These are phyloP conservation scores for Brettanomyces anomalus DNA, from an alignment of 805 yeast species.

Conservation along the genomic window DNA sequence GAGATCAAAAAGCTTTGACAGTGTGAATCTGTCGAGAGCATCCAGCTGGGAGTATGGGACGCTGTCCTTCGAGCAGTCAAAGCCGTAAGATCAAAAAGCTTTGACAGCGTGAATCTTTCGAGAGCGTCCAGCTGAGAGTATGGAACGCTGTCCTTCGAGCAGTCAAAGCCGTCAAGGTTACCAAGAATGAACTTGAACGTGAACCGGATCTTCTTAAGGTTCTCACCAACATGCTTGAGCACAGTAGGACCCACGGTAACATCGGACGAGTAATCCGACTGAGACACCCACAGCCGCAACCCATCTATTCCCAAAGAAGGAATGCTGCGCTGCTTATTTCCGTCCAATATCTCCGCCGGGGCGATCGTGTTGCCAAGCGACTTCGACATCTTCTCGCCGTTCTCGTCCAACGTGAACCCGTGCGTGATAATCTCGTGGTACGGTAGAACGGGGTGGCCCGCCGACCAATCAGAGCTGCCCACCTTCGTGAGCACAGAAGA, in stretches of 20 bases:
- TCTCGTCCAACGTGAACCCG: slow-evolving; percentile 84
- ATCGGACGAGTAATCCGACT: slow-evolving; percentile 77
- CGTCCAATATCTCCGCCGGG: slow-evolving; percentile 62
- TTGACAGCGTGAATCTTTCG: slow-evolving; percentile 58
- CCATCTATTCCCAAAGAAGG: slow-evolving; percentile 87
- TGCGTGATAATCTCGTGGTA: slow-evolving; percentile 76
- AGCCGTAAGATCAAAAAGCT: slow-evolving; percentile 43
- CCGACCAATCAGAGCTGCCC: no score
- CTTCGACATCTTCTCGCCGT: slow-evolving; percentile 88
- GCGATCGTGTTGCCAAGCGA: slow-evolving; percentile 75
- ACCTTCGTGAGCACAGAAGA: slow-evolving; percentile 78
- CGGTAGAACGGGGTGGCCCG: slow-evolving; percentile 36
- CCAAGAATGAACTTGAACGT: slow-evolving; percentile 80
- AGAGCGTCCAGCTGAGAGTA: slow-evolving; percentile 31
- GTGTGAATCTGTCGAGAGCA: slow-evolving; percentile 50
- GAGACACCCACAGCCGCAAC: slow-evolving; percentile 82
- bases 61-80: slow-evolving; percentile 4
- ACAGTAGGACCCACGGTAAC: slow-evolving; percentile 66
- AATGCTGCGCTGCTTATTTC: slow-evolving; percentile 36
- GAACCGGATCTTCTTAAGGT: slow-evolving; percentile 71
- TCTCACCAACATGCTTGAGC: slow-evolving; percentile 67
- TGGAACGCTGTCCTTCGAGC: slow-evolving; percentile 3
- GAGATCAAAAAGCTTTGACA: slow-evolving; percentile 45
- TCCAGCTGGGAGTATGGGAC: slow-evolving; percentile 33
- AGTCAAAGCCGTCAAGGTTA: slow-evolving; percentile 39